These are phyloP conservation scores for Chalaropsis thielavioides DNA, from an alignment of 2,329 filamentous ascomycete genomes.

Conservation along the genomic window DNA sequence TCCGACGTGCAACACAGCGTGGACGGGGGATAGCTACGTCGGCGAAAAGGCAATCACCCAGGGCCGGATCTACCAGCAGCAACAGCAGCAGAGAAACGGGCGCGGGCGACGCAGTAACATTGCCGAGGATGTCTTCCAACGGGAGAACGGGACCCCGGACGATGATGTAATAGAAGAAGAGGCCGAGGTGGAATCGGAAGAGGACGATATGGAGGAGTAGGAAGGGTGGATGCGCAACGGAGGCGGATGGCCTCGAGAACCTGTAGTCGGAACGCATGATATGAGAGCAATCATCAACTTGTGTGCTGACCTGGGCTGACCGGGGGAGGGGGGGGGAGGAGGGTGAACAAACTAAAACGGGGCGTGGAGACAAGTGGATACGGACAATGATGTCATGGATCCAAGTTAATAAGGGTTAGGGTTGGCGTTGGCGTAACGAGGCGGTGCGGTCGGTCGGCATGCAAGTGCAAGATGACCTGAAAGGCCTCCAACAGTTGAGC, in stretches of 20 bases:
- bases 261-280: no score
- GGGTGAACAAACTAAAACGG: no score
- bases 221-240: background rate
- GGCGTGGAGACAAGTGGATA: no score
- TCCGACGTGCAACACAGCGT: constrained; percentile 41
- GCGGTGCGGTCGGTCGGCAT: no score
- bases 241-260: no score
- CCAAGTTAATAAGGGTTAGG: background rate
- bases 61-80: constrained; percentile 34
- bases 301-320: no score
- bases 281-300: no score
- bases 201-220: constrained; percentile 10
- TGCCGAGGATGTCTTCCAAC: constrained; percentile 25
- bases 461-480: background rate
- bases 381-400: background rate
- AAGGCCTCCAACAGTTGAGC: background rate
- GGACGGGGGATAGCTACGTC: constrained; percentile 36
- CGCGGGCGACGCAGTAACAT: constrained; percentile 25
- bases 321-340: no score
- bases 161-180: constrained; percentile 21
- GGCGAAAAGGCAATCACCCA: constrained; percentile 43
- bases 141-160: constrained; percentile 22
- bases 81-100: constrained; percentile 24
- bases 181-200: constrained; percentile 19
- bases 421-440: background rate